Base-by-base conservation (phyloP, 2,329 filamentous ascomycete species). In the Stachybotrys elegans region DNA sequence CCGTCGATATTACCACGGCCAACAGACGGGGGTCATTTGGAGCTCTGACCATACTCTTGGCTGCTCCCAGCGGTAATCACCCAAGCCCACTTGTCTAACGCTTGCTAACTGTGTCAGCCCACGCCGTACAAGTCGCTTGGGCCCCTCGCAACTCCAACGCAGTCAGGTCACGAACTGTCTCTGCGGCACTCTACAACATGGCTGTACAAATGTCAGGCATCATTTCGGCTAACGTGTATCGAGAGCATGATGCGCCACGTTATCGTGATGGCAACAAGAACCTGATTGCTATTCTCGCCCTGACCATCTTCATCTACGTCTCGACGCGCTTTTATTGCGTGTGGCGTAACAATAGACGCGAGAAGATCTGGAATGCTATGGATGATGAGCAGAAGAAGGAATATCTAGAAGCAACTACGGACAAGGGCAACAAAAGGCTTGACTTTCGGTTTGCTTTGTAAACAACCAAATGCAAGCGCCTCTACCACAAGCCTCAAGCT, bases 101-200 rank as follows among this genome's bases (percentile, higher is more conserved):
- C 31, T 1, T 47, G 7, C 35, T 38, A 4, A 23, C 43, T 48
- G 16, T 14, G 37, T 43, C 20, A 35, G 8, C 21, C 16, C 34
- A 23, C 22, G 17, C 32, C 41, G 14, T 37, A 12, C 36, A 29
- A 31, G 78, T 81, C 1, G 78, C 74, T 0, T 74, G 78, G 61
- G 76, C 72, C 0, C 77, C 73, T 2, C 69, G 76, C 37, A 83
- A 83, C 50, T 71, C 77, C 0, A 78, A 78, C 36, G 72, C 72
- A 3, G 79, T 83, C 2, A 68, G 77, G 8, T 80, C 76, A 11
- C 62, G 80, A 12, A 77, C 79, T 0, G 74, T 83, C 2, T 74
- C 75, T 1, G 72, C 73, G 1, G 78, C 76, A 1, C 58, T 79
- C 14, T 82, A 81, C 57, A 82, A 81, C 50, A 67, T 67, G 59